phyloP scores from a whole-genome alignment of 805 yeast genomes.

The Hermanozyma aechmeae region DNA sequence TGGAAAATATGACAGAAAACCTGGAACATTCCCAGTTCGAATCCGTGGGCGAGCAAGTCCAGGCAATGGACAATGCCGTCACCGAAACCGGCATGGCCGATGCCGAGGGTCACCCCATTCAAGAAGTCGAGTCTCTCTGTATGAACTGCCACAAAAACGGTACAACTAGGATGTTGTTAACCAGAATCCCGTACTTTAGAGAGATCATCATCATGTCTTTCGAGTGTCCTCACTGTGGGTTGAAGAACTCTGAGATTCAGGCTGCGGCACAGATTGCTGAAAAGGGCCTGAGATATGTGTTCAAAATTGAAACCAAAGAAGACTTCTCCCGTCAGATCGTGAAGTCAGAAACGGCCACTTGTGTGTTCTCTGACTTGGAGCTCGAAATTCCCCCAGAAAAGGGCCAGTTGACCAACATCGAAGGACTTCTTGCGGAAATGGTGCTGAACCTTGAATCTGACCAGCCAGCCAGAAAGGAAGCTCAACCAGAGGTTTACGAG shows the following conservation, averaged over 20 bases:
- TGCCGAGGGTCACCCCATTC: constrained; percentile 88
- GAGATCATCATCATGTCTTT: constrained; percentile 92
- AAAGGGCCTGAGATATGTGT: constrained; percentile 67
- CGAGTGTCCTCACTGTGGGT: constrained; percentile 90
- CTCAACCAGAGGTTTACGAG: constrained; percentile 65
- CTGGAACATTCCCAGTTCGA: too few relatives aligned
- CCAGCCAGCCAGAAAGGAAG: constrained; percentile 68
- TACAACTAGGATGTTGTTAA: constrained; percentile 69
- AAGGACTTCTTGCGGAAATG: constrained; percentile 82
- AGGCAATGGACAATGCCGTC: constrained; percentile 36
- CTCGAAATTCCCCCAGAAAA: constrained; percentile 92
- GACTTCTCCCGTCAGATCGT: constrained; percentile 89
- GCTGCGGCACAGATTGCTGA: constrained; percentile 91
- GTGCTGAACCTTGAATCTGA: constrained; percentile 68
- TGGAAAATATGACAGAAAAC: too few relatives aligned
- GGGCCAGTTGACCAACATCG: constrained; percentile 89
- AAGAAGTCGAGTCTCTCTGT: constrained; percentile 89
- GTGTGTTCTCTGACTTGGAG: constrained; percentile 75
- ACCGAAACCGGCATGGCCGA: constrained; percentile 70
- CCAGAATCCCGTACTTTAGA: constrained; percentile 84
- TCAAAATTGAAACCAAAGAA: constrained; percentile 55
- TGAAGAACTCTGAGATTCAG: constrained; percentile 87
- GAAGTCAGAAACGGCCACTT: constrained; percentile 78
- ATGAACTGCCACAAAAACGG: constrained; percentile 93
- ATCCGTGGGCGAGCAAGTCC: constrained; percentile 24